These are phyloP conservation scores for Russula olivacea DNA, from an alignment of 768 basidiomycete genomes.

Conservation along the genomic window DNA sequence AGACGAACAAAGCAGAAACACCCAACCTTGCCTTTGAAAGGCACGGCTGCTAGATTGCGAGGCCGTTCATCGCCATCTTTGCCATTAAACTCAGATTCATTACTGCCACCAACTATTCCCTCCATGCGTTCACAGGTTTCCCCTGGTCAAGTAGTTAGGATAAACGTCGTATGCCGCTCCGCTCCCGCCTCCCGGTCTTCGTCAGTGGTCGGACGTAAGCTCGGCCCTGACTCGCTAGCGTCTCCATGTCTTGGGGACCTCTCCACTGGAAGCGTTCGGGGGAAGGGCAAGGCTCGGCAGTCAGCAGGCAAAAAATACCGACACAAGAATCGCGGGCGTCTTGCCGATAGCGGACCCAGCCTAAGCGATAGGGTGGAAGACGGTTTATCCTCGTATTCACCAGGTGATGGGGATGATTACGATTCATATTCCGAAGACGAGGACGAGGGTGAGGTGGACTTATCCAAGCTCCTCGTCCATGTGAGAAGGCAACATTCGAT, in stretches of 20 bases:
- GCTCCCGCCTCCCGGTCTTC: conserved; percentile 59
- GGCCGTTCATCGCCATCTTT: conserved; percentile 8
- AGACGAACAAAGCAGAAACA: conserved; percentile 22
- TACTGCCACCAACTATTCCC: conserved; percentile 19
- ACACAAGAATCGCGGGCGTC: conserved; percentile 29
- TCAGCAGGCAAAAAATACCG: conserved; percentile 17
- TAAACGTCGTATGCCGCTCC: conserved; percentile 61
- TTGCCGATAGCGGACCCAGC: conserved; percentile 29
- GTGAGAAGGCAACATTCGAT: conserved; percentile 72
- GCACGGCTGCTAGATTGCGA: conserved; percentile 5
- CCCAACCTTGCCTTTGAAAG: conserved; percentile 30
- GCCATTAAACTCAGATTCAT: neutral
- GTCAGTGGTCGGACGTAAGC: conserved; percentile 35
- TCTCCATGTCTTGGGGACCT: conserved; percentile 7
- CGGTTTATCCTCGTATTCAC: conserved; percentile 42
- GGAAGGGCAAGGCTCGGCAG: conserved; percentile 29
- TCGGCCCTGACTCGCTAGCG: conserved; percentile 13
- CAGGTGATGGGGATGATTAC: conserved; percentile 26
- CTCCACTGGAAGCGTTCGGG: conserved; percentile 24
- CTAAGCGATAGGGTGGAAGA: conserved; percentile 46
- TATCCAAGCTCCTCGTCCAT: conserved; percentile 62
- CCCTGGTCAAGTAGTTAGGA: conserved; percentile 41
- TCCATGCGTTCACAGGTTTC: conserved; percentile 30
- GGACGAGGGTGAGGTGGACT: conserved; percentile 52
- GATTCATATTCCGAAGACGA: conserved; percentile 36